Percentiles rank a stretch among this genome's conserved stretches.
Conservation (phyloP, 768 basidiomycete species). For the Lactarius pseudohatsudake region DNA sequence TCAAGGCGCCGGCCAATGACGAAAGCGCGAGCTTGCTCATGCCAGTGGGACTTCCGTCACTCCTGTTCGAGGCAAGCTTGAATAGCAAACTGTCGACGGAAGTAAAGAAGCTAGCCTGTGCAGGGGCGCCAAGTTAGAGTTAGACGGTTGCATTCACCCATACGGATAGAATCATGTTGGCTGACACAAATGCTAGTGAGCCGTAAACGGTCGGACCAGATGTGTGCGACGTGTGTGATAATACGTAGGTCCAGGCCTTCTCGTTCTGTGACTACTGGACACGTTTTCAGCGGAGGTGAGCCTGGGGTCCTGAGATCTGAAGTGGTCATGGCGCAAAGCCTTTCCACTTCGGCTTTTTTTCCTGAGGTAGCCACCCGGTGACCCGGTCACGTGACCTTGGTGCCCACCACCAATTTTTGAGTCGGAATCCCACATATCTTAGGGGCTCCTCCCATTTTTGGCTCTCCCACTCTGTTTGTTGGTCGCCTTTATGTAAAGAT, state of each 20-base stretch:
- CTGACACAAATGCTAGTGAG: constrained; percentile 24
- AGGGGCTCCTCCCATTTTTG: no score
- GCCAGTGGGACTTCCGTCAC: not conserved
- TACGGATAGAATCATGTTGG: not conserved
- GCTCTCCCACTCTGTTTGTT: no score
- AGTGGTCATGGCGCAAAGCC: no score
- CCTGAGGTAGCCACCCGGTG: no score
- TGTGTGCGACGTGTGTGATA: constrained; percentile 15
- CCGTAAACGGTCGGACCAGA: constrained; percentile 26
- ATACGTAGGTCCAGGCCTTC: constrained; percentile 5
- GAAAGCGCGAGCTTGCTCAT: constrained; percentile 16
- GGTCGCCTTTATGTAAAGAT: no score
- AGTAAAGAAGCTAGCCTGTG: constrained; percentile 27
- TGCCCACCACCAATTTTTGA: no score
- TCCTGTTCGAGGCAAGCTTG: not conserved
- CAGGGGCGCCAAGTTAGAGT: not conserved
- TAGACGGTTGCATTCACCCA: not conserved
- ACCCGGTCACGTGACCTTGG: no score
- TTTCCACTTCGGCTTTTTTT: no score
- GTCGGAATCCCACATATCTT: no score
- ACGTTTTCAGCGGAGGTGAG: not conserved
- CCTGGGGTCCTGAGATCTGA: not conserved
- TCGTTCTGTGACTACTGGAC: not conserved
- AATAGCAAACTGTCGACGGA: constrained; percentile 24
- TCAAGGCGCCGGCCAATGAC: constrained; percentile 24